Conservation (phyloP, 306 rosid genomes). For the Lotus japonicus region DNA sequence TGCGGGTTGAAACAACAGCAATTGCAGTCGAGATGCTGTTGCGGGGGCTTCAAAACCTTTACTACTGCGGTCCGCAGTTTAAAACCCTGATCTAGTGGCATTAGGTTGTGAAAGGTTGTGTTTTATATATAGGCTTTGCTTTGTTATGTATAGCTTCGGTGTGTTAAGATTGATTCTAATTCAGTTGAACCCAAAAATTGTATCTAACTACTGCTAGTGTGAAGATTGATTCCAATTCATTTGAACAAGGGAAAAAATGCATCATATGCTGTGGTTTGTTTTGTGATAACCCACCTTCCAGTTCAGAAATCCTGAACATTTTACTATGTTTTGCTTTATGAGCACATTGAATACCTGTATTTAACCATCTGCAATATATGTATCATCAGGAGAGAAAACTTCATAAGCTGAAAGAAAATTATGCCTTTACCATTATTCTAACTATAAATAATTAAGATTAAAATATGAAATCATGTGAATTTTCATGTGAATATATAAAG, state of each 20-base stretch:
- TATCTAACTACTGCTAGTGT: neutral
- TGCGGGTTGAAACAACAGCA: too few relatives aligned
- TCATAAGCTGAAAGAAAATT: too few relatives aligned
- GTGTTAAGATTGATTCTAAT: neutral
- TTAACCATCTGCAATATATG: too few relatives aligned
- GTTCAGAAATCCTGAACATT: neutral
- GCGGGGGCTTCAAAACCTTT: too few relatives aligned
- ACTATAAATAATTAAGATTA: too few relatives aligned
- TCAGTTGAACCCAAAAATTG: neutral
- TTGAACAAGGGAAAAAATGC: neutral
- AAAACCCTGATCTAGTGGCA: neutral
- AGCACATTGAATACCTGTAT: too few relatives aligned
- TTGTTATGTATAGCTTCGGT: neutral
- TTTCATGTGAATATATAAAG: too few relatives aligned
- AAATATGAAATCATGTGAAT: too few relatives aligned
- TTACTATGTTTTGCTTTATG: neutral
- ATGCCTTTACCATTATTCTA: too few relatives aligned
- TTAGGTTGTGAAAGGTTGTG: neutral
- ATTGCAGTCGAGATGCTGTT: too few relatives aligned
- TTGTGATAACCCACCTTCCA: neutral
- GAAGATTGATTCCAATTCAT: slow-evolving; percentile 1
- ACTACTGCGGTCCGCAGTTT: too few relatives aligned
- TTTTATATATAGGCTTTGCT: slow-evolving; percentile 6
- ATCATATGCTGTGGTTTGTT: slow-evolving; percentile 7
- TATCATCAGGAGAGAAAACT: too few relatives aligned